Base-by-base conservation (phyloP, 2,329 filamentous ascomycete genomes). In the Trichoderma oligosporum region DNA sequence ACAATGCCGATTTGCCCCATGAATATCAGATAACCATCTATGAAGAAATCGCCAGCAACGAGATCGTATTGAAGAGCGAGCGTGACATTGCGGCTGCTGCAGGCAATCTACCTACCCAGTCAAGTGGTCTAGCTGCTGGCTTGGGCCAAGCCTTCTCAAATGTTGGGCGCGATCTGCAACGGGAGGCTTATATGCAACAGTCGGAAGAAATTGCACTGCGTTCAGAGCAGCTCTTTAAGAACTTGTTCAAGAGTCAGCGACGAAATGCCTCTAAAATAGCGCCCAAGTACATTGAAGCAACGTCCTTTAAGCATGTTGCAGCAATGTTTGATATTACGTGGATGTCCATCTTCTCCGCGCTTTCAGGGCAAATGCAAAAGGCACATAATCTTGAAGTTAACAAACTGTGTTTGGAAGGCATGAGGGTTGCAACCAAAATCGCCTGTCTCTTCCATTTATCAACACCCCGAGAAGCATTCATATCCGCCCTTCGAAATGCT, bases 311-410 rank as follows among this genome's bases (percentile, higher is more conserved):
- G 65, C 94, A 99, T 70, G 89, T 97, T 48, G 94, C 94, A 0
- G 91, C 94, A 0, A 99, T 99, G 94, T 97, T 99, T 68, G 92
- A 96, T 66, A 91, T 96, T 22, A 95, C 91, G 0, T 99, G 94
- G 94, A 99, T 97, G 93, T 96, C 93, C 8, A 95, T 97, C 72
- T 88, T 99, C 67, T 97, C 93, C 4, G 92, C 92, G 0, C 81
- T 99, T 24, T 97, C 93, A 1, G 92, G 89, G 49, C 89, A 95
- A 64, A 92, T 94, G 70, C 94, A 97, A 65, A 92, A 96, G 68
- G 88, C 90, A 0, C 89, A 96, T 64, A 97, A 97, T 66, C 78
- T 96, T 4, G 91, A 97, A 63, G 89, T 94, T 14, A 92, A 97
- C 71, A 91, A 87, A 68, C 75, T 96, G 6, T 99, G 94, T 67